Evolutionary conservation across 2,329 filamentous ascomycete species (phyloP).

Genomic region (Botrytis medusae): DNA sequence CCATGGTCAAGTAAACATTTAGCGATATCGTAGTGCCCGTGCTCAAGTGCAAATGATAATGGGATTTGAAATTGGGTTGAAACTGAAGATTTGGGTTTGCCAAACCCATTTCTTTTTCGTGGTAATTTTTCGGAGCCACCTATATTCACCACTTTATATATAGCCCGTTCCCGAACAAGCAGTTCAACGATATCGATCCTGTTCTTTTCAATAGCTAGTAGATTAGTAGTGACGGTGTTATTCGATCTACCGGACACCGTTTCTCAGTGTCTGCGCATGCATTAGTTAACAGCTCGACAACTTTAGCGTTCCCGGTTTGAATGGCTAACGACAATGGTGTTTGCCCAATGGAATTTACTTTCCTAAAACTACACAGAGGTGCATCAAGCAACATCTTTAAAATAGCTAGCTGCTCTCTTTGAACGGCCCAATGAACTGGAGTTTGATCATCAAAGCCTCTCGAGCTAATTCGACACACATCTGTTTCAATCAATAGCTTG

Average conservation of each 20-base stretch:
- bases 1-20: background rate
- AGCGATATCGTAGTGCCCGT: background rate
- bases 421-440: slow-evolving; percentile 9
- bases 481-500: slow-evolving; percentile 19
- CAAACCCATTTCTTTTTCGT: background rate
- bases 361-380: background rate
- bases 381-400: slow-evolving; percentile 11
- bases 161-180: background rate
- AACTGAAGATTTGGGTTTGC: background rate
- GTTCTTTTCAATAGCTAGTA: background rate
- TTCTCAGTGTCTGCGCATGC: background rate
- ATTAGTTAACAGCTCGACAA: background rate
- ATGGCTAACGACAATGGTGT: background rate
- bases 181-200: background rate
- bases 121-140: too few species aligned
- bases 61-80: background rate
- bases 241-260: too few species aligned
- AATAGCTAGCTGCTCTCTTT: background rate
- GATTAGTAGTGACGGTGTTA: too few species aligned
- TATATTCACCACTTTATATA: background rate
- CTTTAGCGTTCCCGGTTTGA: background rate
- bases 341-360: background rate
- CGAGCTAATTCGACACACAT: slow-evolving; percentile 17
- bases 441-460: slow-evolving; percentile 18
- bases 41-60: background rate